phyloP scores from a whole-genome alignment of 1,284 basidiomycete species.

The Pyrrhoderma noxium region DNA sequence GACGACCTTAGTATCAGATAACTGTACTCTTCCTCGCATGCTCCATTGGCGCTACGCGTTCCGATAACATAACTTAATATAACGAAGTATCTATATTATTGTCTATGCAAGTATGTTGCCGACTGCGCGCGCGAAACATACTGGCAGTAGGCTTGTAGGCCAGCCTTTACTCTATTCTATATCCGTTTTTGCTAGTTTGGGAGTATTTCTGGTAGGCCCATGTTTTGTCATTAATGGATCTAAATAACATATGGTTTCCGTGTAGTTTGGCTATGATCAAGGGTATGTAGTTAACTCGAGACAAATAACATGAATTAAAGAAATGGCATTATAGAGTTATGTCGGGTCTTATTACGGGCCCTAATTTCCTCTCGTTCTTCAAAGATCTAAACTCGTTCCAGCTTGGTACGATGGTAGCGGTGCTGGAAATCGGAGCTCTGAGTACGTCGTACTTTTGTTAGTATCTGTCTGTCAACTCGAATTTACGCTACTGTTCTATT shows the following conservation, averaged over 20 bases:
- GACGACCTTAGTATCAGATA: too few relatives aligned
- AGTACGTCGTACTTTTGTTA: conserved; percentile 39
- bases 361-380: conserved; percentile 82
- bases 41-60: conserved; percentile 3
- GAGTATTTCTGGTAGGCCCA: conserved; percentile 83
- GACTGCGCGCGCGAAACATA: conserved; percentile 4
- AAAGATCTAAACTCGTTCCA: conserved; percentile 65
- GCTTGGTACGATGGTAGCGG: conserved; percentile 86
- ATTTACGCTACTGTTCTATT: background rate
- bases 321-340: conserved; percentile 49
- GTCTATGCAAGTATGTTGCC: conserved; percentile 4
- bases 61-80: background rate
- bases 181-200: conserved; percentile 80
- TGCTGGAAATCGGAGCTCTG: conserved; percentile 89
- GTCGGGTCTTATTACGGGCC: conserved; percentile 91
- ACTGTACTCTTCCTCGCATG: conserved; percentile 1
- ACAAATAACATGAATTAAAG: background rate
- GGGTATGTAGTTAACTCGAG: conserved; percentile 48
- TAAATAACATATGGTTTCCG: background rate
- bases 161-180: conserved; percentile 76
- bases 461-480: background rate
- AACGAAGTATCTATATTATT: background rate
- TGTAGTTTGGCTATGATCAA: conserved; percentile 88
- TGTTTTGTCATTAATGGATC: conserved; percentile 21
- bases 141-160: conserved; percentile 49